Evolutionary conservation across 805 yeast genomes (phyloP).

Genomic region (Lachancea quebecensis): DNA sequence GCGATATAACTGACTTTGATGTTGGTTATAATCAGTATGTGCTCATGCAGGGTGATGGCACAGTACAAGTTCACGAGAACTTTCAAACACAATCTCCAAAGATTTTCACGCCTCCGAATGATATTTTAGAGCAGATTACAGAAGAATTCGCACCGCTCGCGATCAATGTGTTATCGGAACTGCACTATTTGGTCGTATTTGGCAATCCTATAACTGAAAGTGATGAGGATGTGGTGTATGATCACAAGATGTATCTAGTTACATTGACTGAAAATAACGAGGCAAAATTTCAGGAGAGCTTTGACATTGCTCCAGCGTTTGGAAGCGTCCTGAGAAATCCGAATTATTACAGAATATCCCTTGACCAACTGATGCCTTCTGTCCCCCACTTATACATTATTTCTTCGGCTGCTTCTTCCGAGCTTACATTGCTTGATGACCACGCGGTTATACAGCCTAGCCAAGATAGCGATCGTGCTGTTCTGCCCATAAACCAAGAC

Average conservation of each 20-base stretch:
- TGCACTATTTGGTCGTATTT: constrained; percentile 20
- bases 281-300: constrained; percentile 28
- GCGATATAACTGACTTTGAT: constrained; percentile 4
- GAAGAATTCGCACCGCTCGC: constrained; percentile 29
- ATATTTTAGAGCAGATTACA: constrained; percentile 20
- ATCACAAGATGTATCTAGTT: constrained; percentile 24
- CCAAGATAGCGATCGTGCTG: constrained; percentile 68
- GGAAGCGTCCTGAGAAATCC: constrained; percentile 44
- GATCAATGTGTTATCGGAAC: constrained; percentile 17
- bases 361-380: constrained; percentile 38
- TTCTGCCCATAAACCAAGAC: constrained; percentile 61
- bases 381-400: constrained; percentile 36
- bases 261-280: background rate
- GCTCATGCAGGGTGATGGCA: constrained; percentile 1
- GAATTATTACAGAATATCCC: constrained; percentile 36
- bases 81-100: background rate
- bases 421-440: constrained; percentile 42
- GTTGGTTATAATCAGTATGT: background rate
- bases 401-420: constrained; percentile 61
- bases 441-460: constrained; percentile 38
- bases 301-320: constrained; percentile 46
- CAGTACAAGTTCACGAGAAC: background rate
- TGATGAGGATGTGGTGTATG: constrained; percentile 23
- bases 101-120: constrained; percentile 24
- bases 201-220: constrained; percentile 26